These are phyloP conservation scores for Ascochyta rabiei DNA, from an alignment of 2,329 filamentous ascomycete genomes.

Conservation along the genomic window DNA sequence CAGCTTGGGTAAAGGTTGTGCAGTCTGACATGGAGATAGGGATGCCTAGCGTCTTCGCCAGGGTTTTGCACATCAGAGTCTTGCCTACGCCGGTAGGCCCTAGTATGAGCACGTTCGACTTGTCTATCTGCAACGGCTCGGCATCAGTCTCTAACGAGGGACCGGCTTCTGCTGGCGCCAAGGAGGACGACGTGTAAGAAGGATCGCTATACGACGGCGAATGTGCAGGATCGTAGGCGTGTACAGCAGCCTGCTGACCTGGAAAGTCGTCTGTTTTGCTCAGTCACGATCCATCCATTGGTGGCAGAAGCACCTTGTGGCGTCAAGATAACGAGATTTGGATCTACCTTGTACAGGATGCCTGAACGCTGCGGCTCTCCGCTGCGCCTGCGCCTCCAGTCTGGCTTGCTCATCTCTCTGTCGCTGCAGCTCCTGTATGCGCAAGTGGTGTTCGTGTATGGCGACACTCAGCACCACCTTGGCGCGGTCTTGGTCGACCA, in stretches of 20 bases:
- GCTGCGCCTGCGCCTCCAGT: slow-evolving; percentile 71
- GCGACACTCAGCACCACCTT: slow-evolving; percentile 93
- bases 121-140: slow-evolving; percentile 77
- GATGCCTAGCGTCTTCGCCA: slow-evolving; percentile 91
- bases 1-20: slow-evolving; percentile 93
- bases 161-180: slow-evolving; percentile 40
- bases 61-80: slow-evolving; percentile 90
- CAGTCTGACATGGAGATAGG: slow-evolving; percentile 96
- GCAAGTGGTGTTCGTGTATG: slow-evolving; percentile 96
- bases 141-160: slow-evolving; percentile 59
- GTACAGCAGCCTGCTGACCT: slow-evolving; percentile 63
- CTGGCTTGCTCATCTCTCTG: slow-evolving; percentile 81
- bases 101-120: slow-evolving; percentile 90
- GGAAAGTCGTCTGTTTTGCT: slow-evolving; percentile 63
- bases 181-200: slow-evolving; percentile 21
- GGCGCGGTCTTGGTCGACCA: slow-evolving; percentile 92
- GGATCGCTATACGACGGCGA: slow-evolving; percentile 21
- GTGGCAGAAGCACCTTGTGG: slow-evolving; percentile 14
- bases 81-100: slow-evolving; percentile 96
- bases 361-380: slow-evolving; percentile 69
- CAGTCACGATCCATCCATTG: slow-evolving; percentile 26
- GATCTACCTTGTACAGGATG: slow-evolving; percentile 77
- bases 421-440: slow-evolving; percentile 75
- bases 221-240: slow-evolving; percentile 29
- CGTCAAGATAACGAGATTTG: slow-evolving; percentile 22